Percentiles rank a stretch among this genome's conserved stretches.
phyloP scores from a whole-genome alignment of 306 rosid genomes.

The Rosa multiflora region DNA sequence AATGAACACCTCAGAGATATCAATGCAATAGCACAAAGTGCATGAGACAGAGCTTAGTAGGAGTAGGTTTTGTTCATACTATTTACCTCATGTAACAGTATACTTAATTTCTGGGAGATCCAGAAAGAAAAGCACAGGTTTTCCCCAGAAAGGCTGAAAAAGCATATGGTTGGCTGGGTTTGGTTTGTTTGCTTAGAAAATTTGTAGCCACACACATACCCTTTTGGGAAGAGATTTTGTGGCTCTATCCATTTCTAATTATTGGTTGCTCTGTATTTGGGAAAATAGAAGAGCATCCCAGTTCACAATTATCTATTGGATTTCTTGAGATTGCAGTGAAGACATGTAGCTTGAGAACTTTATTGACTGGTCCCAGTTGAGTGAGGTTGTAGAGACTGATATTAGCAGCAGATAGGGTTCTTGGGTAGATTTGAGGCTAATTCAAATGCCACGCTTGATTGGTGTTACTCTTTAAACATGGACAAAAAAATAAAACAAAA shows the following conservation, averaged over 20 bases:
- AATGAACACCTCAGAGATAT: background rate
- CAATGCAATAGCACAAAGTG: background rate
- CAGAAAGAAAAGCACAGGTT: background rate
- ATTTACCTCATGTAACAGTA: background rate
- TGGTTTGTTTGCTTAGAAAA: constrained; percentile 3
- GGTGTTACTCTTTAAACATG: background rate
- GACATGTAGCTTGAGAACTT: constrained; percentile 1
- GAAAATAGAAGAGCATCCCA: constrained; percentile 15
- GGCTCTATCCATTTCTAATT: background rate
- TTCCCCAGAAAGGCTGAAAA: background rate
- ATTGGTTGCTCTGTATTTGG: constrained; percentile 14
- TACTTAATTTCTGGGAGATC: background rate
- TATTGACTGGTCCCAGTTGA: background rate
- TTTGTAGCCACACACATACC: constrained; percentile 29
- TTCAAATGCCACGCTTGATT: constrained; percentile 7
- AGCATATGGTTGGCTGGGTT: constrained; percentile 19
- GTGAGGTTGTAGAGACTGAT: background rate
- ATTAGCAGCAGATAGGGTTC: background rate
- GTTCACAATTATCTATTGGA: background rate
- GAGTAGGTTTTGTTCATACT: background rate
- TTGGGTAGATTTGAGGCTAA: background rate
- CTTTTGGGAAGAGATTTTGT: background rate
- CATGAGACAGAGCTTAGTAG: background rate
- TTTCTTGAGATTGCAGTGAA: background rate
- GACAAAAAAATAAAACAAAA: background rate